These are phyloP conservation scores for Acer campestre DNA, from an alignment of 345 rosid genomes.

Conservation along the genomic window DNA sequence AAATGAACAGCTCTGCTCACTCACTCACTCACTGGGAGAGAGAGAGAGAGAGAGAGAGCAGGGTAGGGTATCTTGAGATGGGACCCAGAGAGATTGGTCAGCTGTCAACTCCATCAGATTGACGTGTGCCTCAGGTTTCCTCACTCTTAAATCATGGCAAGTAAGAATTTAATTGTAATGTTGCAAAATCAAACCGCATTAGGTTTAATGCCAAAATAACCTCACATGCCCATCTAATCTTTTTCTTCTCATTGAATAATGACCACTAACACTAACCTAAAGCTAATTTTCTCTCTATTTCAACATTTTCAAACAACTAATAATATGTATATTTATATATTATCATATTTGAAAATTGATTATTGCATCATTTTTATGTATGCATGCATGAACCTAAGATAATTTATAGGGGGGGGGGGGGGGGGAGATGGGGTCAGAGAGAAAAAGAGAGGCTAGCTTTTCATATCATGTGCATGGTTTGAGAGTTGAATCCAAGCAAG, in stretches of 20 bases:
- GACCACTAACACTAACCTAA: neutral
- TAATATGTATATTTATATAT: neutral
- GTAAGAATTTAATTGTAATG: slow-evolving; percentile 24
- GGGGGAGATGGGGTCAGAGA: neutral
- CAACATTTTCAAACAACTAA: neutral
- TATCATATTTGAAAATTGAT: neutral
- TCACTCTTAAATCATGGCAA: slow-evolving; percentile 38
- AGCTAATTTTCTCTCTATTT: neutral
- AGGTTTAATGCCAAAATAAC: slow-evolving; percentile 31
- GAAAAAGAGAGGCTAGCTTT: neutral
- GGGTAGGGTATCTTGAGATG: slow-evolving; percentile 11
- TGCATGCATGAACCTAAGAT: slow-evolving; percentile 1
- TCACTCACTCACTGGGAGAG: neutral
- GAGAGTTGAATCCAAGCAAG: slow-evolving; percentile 18
- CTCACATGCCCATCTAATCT: slow-evolving; percentile 31
- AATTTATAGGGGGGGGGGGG: neutral
- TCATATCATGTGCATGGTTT: neutral
- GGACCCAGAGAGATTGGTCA: slow-evolving; percentile 40
- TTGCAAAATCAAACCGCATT: slow-evolving; percentile 26
- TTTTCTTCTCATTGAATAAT: slow-evolving; percentile 13
- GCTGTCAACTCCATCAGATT: slow-evolving; percentile 38
- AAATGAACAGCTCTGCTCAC: neutral
- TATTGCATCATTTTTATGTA: neutral
- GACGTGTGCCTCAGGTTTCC: slow-evolving; percentile 43
- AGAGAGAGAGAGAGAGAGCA: neutral